Evolutionary conservation across 306 rosid species (phyloP), one percentile per base, ranked within the genome.

Genomic region (Malus asiatica): DNA sequence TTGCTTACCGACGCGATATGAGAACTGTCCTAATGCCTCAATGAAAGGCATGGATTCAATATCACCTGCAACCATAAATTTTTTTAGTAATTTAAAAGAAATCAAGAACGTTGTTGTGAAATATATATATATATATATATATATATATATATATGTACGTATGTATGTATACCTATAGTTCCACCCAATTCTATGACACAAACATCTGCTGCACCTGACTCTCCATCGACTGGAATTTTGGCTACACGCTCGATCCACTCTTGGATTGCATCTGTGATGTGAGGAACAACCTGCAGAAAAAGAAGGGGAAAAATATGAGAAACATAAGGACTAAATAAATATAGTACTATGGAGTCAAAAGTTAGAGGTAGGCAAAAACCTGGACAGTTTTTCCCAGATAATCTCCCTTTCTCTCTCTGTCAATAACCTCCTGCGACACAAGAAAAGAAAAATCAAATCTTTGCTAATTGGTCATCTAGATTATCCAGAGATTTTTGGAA

Each of bases 361-460:
- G 30, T 32, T 33, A 69, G 29, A 53, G 33, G 62, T 8, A 53
- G 71, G 71, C 68, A 44, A 63, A 78, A 55, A 86, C 89, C 89
- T 86, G 89, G 48, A 86, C 89, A 83, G 89, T 86, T 79, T 83
- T 86, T 42, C 89, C 89, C 57, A 86, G 81, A 72, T 86, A 86
- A 79, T 83, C 89, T n/a, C 89, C 89, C 57, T 45, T 83, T 57
- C 89, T 86, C 73, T 86, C 89, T 68, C 68, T 83, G 46, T 86
- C 84, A 75, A 86, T 77, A 57, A 86, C 89, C 45, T 63, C 77
- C 89, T 86, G 81, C 20, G 64, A 74, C 55, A 75, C 53, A 40
- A 22, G 25, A 20, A 58, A 75, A 61, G 44, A 66, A 71, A 75
- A 55, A 12, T 63, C 30, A 53, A 10, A 35, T n/a, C 20, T 69